phyloP scores from a whole-genome alignment of 1,284 basidiomycete species.

The Melampsora americana region DNA sequence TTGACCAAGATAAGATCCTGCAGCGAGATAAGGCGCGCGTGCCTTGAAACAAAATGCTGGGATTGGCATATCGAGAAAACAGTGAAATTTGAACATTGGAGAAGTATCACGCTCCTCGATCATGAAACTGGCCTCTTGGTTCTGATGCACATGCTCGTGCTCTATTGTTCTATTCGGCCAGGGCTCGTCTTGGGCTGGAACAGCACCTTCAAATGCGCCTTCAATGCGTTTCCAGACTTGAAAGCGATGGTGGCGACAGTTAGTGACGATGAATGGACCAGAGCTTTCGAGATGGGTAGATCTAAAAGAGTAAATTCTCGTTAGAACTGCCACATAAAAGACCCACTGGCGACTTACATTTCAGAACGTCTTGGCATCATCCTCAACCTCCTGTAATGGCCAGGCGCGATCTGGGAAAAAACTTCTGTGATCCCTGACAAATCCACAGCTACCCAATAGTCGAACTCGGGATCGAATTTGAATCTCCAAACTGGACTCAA shows the following conservation, averaged over 20 bases:
- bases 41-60: background rate
- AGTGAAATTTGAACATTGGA: slow-evolving; percentile 4
- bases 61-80: background rate
- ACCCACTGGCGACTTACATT: background rate
- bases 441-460: background rate
- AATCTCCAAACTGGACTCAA: background rate
- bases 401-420: background rate
- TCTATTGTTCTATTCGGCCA: background rate
- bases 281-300: slow-evolving; percentile 3
- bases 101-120: background rate
- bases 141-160: background rate
- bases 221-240: background rate
- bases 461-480: background rate
- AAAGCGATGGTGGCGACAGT: background rate
- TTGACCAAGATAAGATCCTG: background rate
- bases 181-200: background rate
- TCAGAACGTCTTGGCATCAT: background rate
- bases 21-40: slow-evolving; percentile 1
- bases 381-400: background rate
- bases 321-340: background rate
- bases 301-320: background rate
- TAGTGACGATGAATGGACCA: background rate
- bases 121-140: background rate
- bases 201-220: background rate
- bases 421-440: background rate